Conservation (phyloP, 1,139 yeast genomes). For the Diutina mesorugosa region DNA sequence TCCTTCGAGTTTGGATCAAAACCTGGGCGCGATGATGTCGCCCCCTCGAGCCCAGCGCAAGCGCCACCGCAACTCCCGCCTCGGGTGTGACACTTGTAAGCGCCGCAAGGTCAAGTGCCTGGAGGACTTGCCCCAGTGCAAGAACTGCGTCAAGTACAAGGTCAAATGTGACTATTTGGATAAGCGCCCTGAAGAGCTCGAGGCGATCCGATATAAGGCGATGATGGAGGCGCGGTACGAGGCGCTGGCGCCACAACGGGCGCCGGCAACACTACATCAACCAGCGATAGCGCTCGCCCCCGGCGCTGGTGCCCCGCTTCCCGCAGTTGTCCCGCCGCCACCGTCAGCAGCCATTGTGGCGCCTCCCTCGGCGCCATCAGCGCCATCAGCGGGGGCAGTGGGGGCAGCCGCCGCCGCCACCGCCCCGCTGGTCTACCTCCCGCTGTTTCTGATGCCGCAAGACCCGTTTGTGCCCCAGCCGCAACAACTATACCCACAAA, state of each 20-base stretch:
- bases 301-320: background rate
- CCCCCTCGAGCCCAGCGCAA: conserved; percentile 4
- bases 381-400: background rate
- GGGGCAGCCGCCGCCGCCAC: background rate
- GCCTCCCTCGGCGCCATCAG: background rate
- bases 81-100: conserved; percentile 35
- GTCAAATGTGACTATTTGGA: conserved; percentile 29
- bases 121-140: conserved; percentile 29
- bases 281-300: too few relatives aligned
- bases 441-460: background rate
- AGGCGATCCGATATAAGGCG: conserved; percentile 8
- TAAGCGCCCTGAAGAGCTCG: conserved; percentile 20
- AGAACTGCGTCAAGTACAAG: conserved; percentile 29
- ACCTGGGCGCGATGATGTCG: background rate
- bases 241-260: background rate
- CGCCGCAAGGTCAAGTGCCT: conserved; percentile 31
- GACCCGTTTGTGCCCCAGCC: background rate
- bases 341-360: background rate
- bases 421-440: background rate
- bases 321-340: background rate
- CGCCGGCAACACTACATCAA: background rate
- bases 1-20: background rate
- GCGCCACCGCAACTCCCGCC: conserved; percentile 10
- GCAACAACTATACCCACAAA: background rate
- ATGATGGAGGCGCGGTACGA: background rate